Percentiles rank a stretch among this genome's conserved stretches.
Evolutionary conservation across 73 alveolate genomes (phyloP).

Genomic region (Loxodes magnus): DNA sequence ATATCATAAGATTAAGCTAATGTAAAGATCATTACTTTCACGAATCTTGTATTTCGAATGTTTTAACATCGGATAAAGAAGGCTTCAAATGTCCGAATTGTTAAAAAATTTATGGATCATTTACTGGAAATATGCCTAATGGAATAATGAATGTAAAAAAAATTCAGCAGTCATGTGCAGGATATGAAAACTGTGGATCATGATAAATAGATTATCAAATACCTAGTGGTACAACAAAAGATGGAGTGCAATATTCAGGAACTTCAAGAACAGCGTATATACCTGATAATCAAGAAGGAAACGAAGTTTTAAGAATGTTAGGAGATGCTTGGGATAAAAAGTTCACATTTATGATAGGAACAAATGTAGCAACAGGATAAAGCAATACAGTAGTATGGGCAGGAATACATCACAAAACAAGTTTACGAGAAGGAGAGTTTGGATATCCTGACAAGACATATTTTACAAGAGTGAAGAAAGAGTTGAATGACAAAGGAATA

Average conservation of each 20-base stretch:
- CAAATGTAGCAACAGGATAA: conserved; percentile 89
- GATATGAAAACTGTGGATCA: conserved; percentile 50
- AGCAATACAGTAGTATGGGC: conserved; percentile 81
- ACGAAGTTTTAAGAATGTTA: conserved; percentile 62
- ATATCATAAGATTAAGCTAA: conserved; percentile 13
- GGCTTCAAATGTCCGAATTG: conserved; percentile 65
- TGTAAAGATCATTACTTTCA: conserved; percentile 53
- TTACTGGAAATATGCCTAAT: conserved; percentile 15
- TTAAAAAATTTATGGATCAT: conserved; percentile 52
- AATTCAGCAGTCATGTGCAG: conserved; percentile 45
- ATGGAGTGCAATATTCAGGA: conserved; percentile 68
- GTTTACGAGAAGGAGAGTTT: conserved; percentile 77
- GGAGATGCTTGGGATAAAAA: conserved; percentile 73
- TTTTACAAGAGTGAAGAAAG: conserved; percentile 78
- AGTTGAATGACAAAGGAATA: conserved; percentile 83
- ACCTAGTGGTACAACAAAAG: conserved; percentile 36
- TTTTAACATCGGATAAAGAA: not conserved
- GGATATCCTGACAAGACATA: conserved; percentile 97
- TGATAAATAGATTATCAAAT: conserved; percentile 48
- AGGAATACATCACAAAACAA: conserved; percentile 94
- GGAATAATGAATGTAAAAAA: conserved; percentile 56
- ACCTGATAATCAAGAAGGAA: conserved; percentile 85
- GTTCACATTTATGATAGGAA: conserved; percentile 87
- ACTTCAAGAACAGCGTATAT: conserved; percentile 77
- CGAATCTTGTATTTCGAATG: conserved; percentile 36